Percentiles rank a stretch among this genome's conserved stretches.
Evolutionary conservation across 306 rosid species (phyloP).

Genomic region (Castanopsis chinensis): DNA sequence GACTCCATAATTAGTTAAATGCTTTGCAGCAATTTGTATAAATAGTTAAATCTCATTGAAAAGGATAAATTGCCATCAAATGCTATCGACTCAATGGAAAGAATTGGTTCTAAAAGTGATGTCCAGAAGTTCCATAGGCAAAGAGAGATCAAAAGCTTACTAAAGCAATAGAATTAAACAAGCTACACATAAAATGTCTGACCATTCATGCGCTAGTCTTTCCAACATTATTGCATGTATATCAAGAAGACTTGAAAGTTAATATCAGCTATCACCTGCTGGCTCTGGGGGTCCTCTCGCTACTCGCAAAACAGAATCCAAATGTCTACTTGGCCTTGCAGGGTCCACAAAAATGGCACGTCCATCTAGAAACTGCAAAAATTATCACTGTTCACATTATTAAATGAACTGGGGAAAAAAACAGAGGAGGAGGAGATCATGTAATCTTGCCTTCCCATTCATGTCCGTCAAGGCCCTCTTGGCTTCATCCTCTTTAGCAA

Average conservation of each 20-base stretch:
- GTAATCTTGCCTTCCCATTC: conserved; percentile 23
- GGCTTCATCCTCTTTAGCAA: conserved; percentile 20
- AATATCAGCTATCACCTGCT: neutral
- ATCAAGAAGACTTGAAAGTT: neutral
- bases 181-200: neutral
- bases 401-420: neutral
- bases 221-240: neutral
- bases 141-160: neutral
- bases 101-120: neutral
- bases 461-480: conserved; percentile 9
- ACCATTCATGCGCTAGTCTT: neutral
- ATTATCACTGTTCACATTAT: neutral
- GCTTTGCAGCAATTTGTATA: neutral
- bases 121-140: neutral
- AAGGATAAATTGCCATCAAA: neutral
- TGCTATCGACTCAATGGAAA: neutral
- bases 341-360: conserved; percentile 29
- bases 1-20: neutral
- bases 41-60: neutral
- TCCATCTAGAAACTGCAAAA: conserved; percentile 12
- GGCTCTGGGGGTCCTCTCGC: conserved; percentile 3
- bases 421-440: neutral
- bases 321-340: neutral
- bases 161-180: neutral
- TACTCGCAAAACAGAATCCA: neutral